A percentile compares a stretch with the other conserved stretches of the same genome.
These are phyloP conservation scores for Artomyces pyxidatus DNA, from an alignment of 768 basidiomycete genomes.

Conservation along the genomic window DNA sequence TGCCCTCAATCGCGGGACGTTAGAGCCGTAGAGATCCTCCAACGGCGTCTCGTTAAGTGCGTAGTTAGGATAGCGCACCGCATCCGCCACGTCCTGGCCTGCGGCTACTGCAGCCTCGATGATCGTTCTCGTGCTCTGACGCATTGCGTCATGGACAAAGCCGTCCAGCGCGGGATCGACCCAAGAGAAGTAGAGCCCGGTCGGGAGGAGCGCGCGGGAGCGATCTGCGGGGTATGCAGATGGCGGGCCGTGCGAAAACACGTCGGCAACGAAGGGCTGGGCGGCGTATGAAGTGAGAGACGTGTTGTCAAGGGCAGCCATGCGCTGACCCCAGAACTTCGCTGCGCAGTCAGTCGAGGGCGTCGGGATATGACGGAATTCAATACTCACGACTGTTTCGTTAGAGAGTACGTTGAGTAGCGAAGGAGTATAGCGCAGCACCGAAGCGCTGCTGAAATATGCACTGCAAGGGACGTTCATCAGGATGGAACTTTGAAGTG, in stretches of 20 bases:
- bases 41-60: slow-evolving; percentile 5
- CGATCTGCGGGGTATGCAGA: slow-evolving; percentile 11
- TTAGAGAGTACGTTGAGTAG: not conserved
- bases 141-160: not conserved
- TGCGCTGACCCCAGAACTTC: not conserved
- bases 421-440: not conserved
- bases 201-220: slow-evolving; percentile 3
- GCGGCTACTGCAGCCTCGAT: slow-evolving; percentile 5
- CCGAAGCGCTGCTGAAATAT: not conserved
- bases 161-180: not conserved
- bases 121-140: not conserved
- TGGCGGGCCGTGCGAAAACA: slow-evolving; percentile 1
- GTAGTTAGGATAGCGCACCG: slow-evolving; percentile 7
- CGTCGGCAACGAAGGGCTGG: not conserved
- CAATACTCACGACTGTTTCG: not conserved
- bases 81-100: slow-evolving; percentile 5
- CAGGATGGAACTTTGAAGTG: not conserved
- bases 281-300: not conserved
- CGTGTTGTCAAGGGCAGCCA: not conserved
- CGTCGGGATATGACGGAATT: not conserved
- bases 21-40: slow-evolving; percentile 9
- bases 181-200: not conserved
- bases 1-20: slow-evolving; percentile 2
- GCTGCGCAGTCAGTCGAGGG: not conserved
- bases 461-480: not conserved